Evolutionary conservation across 1,284 basidiomycete species (phyloP).

Genomic region (Ustilago vetiveriae): DNA sequence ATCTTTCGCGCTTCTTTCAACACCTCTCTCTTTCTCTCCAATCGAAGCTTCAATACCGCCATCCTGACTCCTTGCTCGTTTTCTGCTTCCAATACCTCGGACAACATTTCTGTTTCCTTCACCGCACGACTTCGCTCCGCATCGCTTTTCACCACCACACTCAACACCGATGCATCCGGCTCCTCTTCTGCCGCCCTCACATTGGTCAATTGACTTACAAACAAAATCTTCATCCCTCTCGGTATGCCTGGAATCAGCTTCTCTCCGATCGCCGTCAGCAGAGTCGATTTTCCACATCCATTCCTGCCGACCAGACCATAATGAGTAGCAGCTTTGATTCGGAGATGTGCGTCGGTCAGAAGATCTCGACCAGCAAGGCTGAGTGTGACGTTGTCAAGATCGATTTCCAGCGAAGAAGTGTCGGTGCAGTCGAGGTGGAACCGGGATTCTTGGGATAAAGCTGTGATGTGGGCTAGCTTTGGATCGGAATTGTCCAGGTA

Average conservation of each 20-base stretch:
- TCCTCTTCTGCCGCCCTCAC: conserved; percentile 21
- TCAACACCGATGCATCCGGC: conserved; percentile 51
- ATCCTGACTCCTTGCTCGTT: conserved; percentile 46
- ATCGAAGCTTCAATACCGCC: conserved; percentile 54
- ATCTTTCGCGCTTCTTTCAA: conserved; percentile 72
- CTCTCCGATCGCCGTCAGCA: conserved; percentile 70
- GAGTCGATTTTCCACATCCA: conserved; percentile 72
- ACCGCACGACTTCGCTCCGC: conserved; percentile 55
- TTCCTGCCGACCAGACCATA: conserved; percentile 73
- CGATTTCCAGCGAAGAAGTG: conserved; percentile 69
- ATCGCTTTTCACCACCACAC: conserved; percentile 68
- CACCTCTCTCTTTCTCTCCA: conserved; percentile 66
- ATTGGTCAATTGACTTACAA: conserved; percentile 71
- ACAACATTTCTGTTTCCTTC: conserved; percentile 61
- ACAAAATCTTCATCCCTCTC: conserved; percentile 71
- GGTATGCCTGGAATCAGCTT: conserved; percentile 72
- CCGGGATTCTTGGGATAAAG: conserved; percentile 69
- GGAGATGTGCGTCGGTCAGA: conserved; percentile 71
- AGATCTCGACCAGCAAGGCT: conserved; percentile 71
- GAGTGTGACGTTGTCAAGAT: conserved; percentile 71
- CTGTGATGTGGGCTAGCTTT: conserved; percentile 49
- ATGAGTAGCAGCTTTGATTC: conserved; percentile 71
- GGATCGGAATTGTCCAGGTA: conserved; percentile 28
- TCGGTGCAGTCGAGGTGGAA: conserved; percentile 71
- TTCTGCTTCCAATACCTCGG: conserved; percentile 61